Conservation (phyloP, 306 rosid genomes). For the Castanea crenata region DNA sequence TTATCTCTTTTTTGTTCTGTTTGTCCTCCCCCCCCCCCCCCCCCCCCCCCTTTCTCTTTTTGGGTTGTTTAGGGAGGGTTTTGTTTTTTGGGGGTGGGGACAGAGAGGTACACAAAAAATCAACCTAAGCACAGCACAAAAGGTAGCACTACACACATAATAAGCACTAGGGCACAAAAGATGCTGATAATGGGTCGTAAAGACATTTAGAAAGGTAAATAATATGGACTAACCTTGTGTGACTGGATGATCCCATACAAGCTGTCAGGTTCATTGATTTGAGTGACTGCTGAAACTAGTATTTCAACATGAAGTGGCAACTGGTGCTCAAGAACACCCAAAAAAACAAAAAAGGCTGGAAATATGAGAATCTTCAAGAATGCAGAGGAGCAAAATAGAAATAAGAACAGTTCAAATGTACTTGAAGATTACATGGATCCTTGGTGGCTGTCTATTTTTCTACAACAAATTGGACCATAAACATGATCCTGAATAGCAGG, state of each 20-base stretch:
- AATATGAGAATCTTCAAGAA: neutral
- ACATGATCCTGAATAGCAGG: neutral
- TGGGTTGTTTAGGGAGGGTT: too few relatives aligned
- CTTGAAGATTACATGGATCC: too few relatives aligned
- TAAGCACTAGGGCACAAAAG: neutral
- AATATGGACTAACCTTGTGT: constrained; percentile 64
- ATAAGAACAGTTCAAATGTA: neutral
- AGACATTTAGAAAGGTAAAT: constrained; percentile 9
- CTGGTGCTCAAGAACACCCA: constrained; percentile 42
- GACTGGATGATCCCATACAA: constrained; percentile 91
- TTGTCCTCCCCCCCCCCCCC: neutral
- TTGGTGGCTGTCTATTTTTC: neutral
- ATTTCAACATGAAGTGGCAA: constrained; percentile 81
- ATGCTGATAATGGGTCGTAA: neutral
- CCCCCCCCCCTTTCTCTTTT: too few relatives aligned
- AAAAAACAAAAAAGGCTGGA: constrained; percentile 8
- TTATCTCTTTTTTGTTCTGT: neutral
- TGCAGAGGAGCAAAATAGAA: neutral
- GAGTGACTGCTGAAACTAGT: constrained; percentile 76
- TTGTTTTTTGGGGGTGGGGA: too few relatives aligned
- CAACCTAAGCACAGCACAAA: neutral
- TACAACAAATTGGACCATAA: neutral
- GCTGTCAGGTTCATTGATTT: constrained; percentile 94
- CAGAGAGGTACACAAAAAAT: neutral
- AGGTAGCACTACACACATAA: neutral